Base-by-base conservation (phyloP, 805 yeast genomes). In the Teunomyces gatunensis region DNA sequence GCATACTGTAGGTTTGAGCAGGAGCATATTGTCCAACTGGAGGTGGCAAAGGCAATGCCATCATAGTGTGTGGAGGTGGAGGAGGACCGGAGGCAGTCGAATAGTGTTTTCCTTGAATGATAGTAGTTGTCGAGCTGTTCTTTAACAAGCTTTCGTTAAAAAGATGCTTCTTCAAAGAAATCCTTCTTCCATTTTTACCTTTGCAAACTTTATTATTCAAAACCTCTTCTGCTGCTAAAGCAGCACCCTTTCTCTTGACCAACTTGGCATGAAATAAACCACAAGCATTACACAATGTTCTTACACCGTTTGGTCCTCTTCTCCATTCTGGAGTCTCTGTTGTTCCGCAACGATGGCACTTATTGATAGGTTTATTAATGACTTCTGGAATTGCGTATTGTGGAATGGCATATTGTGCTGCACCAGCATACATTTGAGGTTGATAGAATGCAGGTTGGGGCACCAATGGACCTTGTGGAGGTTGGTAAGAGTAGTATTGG, bases 241-340 rank as follows among this genome's bases (percentile, higher is more conserved):
- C 64, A 11, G 66, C 64, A 10, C 67, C 67, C 42, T 61, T 61
- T 18, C 63, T 51, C 50, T 61, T 62, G 30, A 63, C 67, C 47
- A 71, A 59, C 47, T 71, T 71, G 32, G 76, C 75, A 49, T 71
- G 76, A 52, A 65, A 71, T 41, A 71, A 64, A 0, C 76, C 76
- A 54, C 76, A 71, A 0, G 76, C 76, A 49, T 71, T 71, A 50
- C 76, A 71, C 37, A 71, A 59, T 0, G 76, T 71, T n/a, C 75
- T 56, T n/a, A 69, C 73, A 1, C 76, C 76, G 39, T 69, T 68
- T 9, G 76, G 76, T 3, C 76, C 76, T 39, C 75, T 57, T 45
- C 76, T 57, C 76, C 76, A 71, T 54, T 71, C 76, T 5, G 75
- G 76, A 1, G 76, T 71, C 48, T 73, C 77, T 1, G 75, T 71